Evolutionary conservation across 2,329 filamentous ascomycete species (phyloP).

Genomic region (Didymella glomerata): DNA sequence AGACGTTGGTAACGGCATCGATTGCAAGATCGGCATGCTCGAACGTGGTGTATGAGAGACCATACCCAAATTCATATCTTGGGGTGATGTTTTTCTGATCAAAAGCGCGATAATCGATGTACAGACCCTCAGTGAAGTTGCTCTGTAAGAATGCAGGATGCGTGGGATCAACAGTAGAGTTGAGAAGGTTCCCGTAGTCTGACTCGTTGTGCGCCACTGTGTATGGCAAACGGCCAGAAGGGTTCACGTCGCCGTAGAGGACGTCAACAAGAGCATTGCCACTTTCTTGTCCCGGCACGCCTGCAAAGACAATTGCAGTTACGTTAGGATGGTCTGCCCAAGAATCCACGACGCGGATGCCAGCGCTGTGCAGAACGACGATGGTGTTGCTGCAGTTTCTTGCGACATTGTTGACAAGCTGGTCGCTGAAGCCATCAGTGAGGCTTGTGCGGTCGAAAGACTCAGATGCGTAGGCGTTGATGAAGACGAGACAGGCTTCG

Average conservation of each 20-base stretch:
- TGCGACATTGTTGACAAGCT: slow-evolving; percentile 56
- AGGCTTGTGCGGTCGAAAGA: slow-evolving; percentile 38
- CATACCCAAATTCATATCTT: slow-evolving; percentile 81
- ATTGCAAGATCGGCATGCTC: slow-evolving; percentile 71
- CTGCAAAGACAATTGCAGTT: slow-evolving; percentile 82
- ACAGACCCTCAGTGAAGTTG: slow-evolving; percentile 77
- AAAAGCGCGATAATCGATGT: slow-evolving; percentile 82
- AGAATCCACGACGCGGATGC: slow-evolving; percentile 71
- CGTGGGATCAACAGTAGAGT: slow-evolving; percentile 47
- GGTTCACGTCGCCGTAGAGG: slow-evolving; percentile 79
- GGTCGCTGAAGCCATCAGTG: slow-evolving; percentile 33
- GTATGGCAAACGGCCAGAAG: slow-evolving; percentile 77
- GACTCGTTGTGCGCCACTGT: slow-evolving; percentile 74
- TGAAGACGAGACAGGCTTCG: slow-evolving; percentile 63
- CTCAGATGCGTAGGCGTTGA: slow-evolving; percentile 61
- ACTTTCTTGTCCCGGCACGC: slow-evolving; percentile 80
- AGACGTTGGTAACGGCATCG: slow-evolving; percentile 57
- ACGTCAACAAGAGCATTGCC: slow-evolving; percentile 80
- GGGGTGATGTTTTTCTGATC: slow-evolving; percentile 70
- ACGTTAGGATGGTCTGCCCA: slow-evolving; percentile 79
- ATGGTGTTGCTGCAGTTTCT: slow-evolving; percentile 60
- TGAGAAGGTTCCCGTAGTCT: slow-evolving; percentile 72
- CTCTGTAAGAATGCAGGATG: slow-evolving; percentile 74
- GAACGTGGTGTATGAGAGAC: slow-evolving; percentile 78
- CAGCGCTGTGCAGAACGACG: slow-evolving; percentile 54